Base-by-base conservation (phyloP, 75 land plant species). In the Pinus albicaulis region DNA sequence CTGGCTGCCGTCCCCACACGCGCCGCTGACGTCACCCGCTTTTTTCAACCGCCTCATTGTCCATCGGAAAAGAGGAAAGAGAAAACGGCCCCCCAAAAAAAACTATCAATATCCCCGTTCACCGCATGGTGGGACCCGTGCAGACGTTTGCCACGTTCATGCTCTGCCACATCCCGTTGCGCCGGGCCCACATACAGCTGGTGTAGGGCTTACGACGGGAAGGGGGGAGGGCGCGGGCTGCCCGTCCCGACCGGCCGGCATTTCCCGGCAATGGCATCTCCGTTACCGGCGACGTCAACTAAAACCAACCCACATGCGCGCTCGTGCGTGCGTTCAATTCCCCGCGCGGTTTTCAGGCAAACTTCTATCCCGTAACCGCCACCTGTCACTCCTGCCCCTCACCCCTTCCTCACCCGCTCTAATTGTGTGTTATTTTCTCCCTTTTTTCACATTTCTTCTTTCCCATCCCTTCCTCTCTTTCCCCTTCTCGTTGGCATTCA, bases 1-100 rank as follows among this genome's bases (percentile, higher is more conserved):
- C 68, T 64, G 38, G 68, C 68, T 28, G 28, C 31, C 28, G 68
- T 64, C n/a, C 68, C 68, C 68, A 64, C 68, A 64, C 68, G 48
- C 48, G 53, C 53, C n/a, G 71, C 23, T 68, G 71, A 68, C 71
- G 71, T 68, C 71, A 68, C 23, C 19, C 52, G 48, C 71, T 10
- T 22, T 22, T 48, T 48, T 48, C 52, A 41, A 68, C 71, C 68
- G 68, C 53, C 53, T 64, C 68, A 5, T 20, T 64, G 68, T 64
- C 34, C 20, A 64, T 64, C 8, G 38, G 34, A 16, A 28, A 28
- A 64, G 34, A 64, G 34, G 26, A 24, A 63, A 24, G 68, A 28
- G 38, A 31, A 48, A 48, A 48, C 53, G 53, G 53, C 19, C 60
- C 68, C 41, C 41, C 13, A 8, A 34, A 64, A 17, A 7, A 0